phyloP scores from a whole-genome alignment of 345 rosid species.

The Lepidium africanum region DNA sequence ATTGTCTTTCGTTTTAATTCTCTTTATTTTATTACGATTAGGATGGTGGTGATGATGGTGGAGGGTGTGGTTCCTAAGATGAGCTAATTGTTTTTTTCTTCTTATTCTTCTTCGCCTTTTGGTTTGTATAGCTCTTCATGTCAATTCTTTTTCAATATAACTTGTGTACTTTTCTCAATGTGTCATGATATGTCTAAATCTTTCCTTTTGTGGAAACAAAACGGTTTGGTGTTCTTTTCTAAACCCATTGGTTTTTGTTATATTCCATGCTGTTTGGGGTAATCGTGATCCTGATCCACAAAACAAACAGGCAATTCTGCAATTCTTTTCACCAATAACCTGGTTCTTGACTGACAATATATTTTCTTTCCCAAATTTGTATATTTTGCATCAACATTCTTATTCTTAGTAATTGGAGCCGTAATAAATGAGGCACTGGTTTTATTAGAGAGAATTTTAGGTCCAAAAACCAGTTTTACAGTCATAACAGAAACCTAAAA shows the following conservation, averaged over 20 bases:
- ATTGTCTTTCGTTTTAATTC: not conserved
- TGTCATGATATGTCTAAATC: constrained; percentile 7
- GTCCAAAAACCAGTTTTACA: constrained; percentile 16
- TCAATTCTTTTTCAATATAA: constrained; percentile 4
- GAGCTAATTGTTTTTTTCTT: constrained; percentile 23
- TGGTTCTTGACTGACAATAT: not conserved
- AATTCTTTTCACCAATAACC: not conserved
- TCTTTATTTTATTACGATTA: constrained; percentile 9
- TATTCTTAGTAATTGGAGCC: not conserved
- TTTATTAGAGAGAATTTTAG: constrained; percentile 7
- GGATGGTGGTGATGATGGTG: not conserved
- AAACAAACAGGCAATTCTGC: not conserved
- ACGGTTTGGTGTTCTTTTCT: not conserved
- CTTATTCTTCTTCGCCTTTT: constrained; percentile 3
- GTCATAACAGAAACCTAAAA: constrained; percentile 7
- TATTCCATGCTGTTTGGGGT: not conserved
- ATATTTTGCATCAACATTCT: not conserved
- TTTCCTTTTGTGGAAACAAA: constrained; percentile 2
- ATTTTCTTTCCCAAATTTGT: not conserved
- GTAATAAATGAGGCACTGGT: not conserved
- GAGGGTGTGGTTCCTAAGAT: constrained; percentile 15
- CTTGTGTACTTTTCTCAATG: not conserved
- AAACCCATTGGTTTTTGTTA: not conserved
- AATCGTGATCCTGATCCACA: not conserved
- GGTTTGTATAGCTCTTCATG: constrained; percentile 31